These are phyloP conservation scores for Colletotrichum chlorophyti DNA, from an alignment of 2,329 filamentous ascomycete genomes.

Conservation along the genomic window DNA sequence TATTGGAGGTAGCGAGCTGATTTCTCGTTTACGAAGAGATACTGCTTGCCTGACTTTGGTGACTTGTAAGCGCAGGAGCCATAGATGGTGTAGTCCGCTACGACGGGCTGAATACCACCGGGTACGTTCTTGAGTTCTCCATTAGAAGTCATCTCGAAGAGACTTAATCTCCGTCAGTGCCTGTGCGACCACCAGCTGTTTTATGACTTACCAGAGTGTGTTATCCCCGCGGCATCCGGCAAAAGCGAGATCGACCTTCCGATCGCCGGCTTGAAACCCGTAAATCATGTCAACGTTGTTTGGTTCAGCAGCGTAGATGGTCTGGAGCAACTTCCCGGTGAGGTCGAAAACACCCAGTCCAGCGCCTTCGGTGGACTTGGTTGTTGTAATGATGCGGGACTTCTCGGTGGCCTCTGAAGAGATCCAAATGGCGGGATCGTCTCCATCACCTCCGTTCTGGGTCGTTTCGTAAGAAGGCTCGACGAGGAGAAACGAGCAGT, in stretches of 20 bases:
- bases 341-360: slow-evolving; percentile 58
- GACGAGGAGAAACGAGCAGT: slow-evolving; percentile 52
- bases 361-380: slow-evolving; percentile 55
- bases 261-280: slow-evolving; percentile 49
- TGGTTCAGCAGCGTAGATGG: slow-evolving; percentile 51
- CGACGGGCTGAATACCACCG: slow-evolving; percentile 53
- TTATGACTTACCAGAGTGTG: slow-evolving; percentile 55
- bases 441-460: slow-evolving; percentile 50
- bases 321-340: slow-evolving; percentile 53
- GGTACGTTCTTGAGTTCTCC: slow-evolving; percentile 50
- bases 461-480: slow-evolving; percentile 50
- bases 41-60: slow-evolving; percentile 52
- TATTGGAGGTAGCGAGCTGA: slow-evolving; percentile 61
- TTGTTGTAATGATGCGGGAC: slow-evolving; percentile 59
- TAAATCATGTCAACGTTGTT: slow-evolving; percentile 64
- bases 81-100: slow-evolving; percentile 54
- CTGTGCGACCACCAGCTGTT: too few relatives aligned
- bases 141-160: slow-evolving; percentile 55
- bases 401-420: slow-evolving; percentile 45
- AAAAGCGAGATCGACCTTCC: slow-evolving; percentile 54
- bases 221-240: slow-evolving; percentile 58
- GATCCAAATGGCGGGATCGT: slow-evolving; percentile 57
- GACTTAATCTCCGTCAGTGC: slow-evolving; percentile 34
- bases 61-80: slow-evolving; percentile 61
- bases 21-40: slow-evolving; percentile 62